A percentile compares a stretch with the other conserved stretches of the same genome.
Conservation (phyloP, 257 asterid genomes). For the Striga asiatica region DNA sequence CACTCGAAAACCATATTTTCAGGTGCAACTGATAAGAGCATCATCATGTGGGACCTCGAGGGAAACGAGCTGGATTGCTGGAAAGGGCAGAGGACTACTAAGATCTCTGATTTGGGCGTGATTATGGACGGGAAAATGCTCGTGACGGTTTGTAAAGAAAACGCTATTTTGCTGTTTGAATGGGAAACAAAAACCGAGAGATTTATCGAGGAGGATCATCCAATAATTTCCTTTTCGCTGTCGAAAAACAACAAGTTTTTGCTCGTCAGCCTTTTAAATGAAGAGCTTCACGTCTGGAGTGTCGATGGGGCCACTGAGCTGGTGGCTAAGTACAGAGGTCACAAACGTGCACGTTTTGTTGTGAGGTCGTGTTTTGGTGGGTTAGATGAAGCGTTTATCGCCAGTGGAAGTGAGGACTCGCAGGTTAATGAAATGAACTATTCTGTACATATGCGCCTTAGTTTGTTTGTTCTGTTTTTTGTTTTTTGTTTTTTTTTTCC, state of each 20-base stretch:
- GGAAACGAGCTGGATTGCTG: slow-evolving; percentile 80
- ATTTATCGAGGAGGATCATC: slow-evolving; percentile 68
- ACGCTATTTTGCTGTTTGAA: slow-evolving; percentile 39
- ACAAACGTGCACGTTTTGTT: slow-evolving; percentile 30
- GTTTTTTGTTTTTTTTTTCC: too few species aligned
- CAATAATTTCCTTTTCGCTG: slow-evolving; percentile 55
- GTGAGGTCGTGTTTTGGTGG: slow-evolving; percentile 93
- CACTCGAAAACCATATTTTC: slow-evolving; percentile 57
- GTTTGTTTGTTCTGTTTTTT: too few species aligned
- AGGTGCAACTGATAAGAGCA: slow-evolving; percentile 75
- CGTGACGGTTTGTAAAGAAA: slow-evolving; percentile 61
- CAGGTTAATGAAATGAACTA: too few species aligned
- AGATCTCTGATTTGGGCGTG: slow-evolving; percentile 61
- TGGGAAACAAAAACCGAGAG: slow-evolving; percentile 67
- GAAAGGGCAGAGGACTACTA: slow-evolving; percentile 69
- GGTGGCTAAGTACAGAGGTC: slow-evolving; percentile 63
- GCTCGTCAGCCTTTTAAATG: slow-evolving; percentile 62
- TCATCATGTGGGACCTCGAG: slow-evolving; percentile 72
- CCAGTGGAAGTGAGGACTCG: slow-evolving; percentile 97
- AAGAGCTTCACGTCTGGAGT: slow-evolving; percentile 88
- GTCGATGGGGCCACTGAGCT: slow-evolving; percentile 48
- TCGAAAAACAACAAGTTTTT: slow-evolving; percentile 64
- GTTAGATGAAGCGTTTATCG: slow-evolving; percentile 62
- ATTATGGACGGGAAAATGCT: slow-evolving; percentile 58
- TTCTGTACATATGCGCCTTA: too few species aligned